Evolutionary conservation across 2,329 filamentous ascomycete genomes (phyloP).

Genomic region (Hirsutella thompsonii): DNA sequence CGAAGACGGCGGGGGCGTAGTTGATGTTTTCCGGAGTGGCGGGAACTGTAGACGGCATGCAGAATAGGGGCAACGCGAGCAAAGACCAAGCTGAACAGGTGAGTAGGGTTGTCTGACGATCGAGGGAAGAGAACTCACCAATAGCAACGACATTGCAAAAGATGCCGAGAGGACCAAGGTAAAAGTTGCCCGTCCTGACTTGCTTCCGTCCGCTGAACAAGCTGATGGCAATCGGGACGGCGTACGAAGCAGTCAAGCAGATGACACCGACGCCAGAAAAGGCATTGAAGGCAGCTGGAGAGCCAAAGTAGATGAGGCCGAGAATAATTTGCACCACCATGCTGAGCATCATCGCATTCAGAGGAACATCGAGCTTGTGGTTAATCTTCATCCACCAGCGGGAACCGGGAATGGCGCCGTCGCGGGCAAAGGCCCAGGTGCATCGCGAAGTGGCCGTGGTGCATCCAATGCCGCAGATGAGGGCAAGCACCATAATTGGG

Average conservation of each 20-base stretch:
- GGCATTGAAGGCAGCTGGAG: slow-evolving; percentile 62
- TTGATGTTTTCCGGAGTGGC: slow-evolving; percentile 49
- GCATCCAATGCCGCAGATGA: slow-evolving; percentile 62
- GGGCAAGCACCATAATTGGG: slow-evolving; percentile 8
- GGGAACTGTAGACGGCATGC: slow-evolving; percentile 54
- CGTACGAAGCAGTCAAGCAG: slow-evolving; percentile 63
- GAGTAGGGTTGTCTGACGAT: not conserved
- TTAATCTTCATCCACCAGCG: slow-evolving; percentile 54
- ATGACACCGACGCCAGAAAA: slow-evolving; percentile 74
- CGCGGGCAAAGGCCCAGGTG: slow-evolving; percentile 64
- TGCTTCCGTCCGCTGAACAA: slow-evolving; percentile 51
- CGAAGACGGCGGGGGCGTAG: slow-evolving; percentile 54
- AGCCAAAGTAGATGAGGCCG: slow-evolving; percentile 70
- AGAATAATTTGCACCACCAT: slow-evolving; percentile 57
- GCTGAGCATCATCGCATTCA: slow-evolving; percentile 57
- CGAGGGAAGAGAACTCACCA: slow-evolving; percentile 7
- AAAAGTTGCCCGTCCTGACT: slow-evolving; percentile 53
- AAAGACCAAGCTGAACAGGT: not conserved
- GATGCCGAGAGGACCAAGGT: slow-evolving; percentile 55
- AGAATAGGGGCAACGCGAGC: slow-evolving; percentile 45
- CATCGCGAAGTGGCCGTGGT: slow-evolving; percentile 62
- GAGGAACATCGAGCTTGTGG: slow-evolving; percentile 51
- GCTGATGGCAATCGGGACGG: slow-evolving; percentile 60
- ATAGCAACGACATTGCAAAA: slow-evolving; percentile 58
- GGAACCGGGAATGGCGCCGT: slow-evolving; percentile 61